Conservation (phyloP, 2,329 filamentous ascomycete genomes). For the Clonostachys byssicola region DNA sequence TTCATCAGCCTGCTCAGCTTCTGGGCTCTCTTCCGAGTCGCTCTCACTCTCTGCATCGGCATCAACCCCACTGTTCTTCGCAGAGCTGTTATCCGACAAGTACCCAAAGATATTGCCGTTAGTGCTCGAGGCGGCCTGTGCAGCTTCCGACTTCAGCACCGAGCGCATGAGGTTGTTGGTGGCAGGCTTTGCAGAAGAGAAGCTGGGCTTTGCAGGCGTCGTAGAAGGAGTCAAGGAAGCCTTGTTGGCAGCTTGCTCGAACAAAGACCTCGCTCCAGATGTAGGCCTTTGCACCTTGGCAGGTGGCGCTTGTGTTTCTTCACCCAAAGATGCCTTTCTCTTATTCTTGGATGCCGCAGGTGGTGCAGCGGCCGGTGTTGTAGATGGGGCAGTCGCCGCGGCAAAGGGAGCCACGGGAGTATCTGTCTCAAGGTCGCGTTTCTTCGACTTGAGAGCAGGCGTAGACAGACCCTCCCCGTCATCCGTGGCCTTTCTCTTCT, state of each 20-base stretch:
- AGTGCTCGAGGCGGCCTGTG: conserved; percentile 10
- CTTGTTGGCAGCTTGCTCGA: conserved; percentile 54
- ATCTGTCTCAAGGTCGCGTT: conserved; percentile 33
- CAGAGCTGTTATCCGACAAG: conserved; percentile 51
- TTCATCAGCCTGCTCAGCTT: conserved; percentile 35
- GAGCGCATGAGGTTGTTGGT: conserved; percentile 34
- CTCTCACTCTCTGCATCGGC: conserved; percentile 41
- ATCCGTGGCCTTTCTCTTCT: conserved; percentile 56
- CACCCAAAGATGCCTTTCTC: conserved; percentile 41
- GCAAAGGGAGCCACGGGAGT: conserved; percentile 28
- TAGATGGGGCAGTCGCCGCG: conserved; percentile 3
- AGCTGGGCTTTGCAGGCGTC: conserved; percentile 23
- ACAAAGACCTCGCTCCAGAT: conserved; percentile 50
- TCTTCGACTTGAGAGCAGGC: conserved; percentile 40
- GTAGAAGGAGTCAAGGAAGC: conserved; percentile 24
- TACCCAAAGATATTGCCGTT: conserved; percentile 55
- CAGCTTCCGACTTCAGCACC: conserved; percentile 30
- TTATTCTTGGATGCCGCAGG: conserved; percentile 37
- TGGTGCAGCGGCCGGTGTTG: conserved; percentile 9
- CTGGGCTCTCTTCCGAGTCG: conserved; percentile 35
- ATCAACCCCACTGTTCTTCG: conserved; percentile 47
- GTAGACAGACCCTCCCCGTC: conserved; percentile 33
- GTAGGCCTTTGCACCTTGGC: conserved; percentile 47
- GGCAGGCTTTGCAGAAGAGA: conserved; percentile 25
- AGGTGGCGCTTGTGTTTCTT: conserved; percentile 36